A percentile compares a stretch with the other conserved stretches of the same genome.
Evolutionary conservation across 1,139 yeast species (phyloP).

Genomic region (Nakaseomyces glabratus): DNA sequence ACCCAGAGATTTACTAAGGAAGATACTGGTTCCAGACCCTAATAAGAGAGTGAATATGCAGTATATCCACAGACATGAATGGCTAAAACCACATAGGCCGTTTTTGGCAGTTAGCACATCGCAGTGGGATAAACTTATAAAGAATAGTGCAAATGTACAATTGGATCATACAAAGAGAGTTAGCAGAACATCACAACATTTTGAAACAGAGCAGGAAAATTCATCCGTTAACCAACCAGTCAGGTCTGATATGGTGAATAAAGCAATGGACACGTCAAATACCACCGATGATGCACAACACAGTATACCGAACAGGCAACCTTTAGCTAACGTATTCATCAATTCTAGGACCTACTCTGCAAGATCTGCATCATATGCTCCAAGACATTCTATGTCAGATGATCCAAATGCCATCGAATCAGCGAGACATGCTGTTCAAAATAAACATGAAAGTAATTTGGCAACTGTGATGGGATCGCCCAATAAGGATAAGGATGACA

Average conservation of each 20-base stretch:
- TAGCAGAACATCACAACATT: conserved; percentile 1
- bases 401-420: not conserved
- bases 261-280: conserved; percentile 4
- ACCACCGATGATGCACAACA: not conserved
- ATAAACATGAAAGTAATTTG: not conserved
- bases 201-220: not conserved
- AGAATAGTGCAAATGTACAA: conserved; percentile 1
- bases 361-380: conserved; percentile 3
- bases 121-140: conserved; percentile 66
- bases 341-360: conserved; percentile 1
- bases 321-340: conserved; percentile 1
- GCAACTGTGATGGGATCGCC: not conserved
- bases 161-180: not conserved
- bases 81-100: conserved; percentile 76
- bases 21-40: conserved; percentile 70
- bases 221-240: not conserved
- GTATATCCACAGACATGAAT: conserved; percentile 71
- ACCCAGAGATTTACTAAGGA: conserved; percentile 83
- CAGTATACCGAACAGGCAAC: not conserved
- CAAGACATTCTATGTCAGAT: not conserved
- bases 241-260: not conserved
- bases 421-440: not conserved
- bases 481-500: not conserved
- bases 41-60: conserved; percentile 57
- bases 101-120: conserved; percentile 76